These are phyloP conservation scores for Cairneyella variabilis DNA, from an alignment of 495 filamentous ascomycete species.

Conservation along the genomic window DNA sequence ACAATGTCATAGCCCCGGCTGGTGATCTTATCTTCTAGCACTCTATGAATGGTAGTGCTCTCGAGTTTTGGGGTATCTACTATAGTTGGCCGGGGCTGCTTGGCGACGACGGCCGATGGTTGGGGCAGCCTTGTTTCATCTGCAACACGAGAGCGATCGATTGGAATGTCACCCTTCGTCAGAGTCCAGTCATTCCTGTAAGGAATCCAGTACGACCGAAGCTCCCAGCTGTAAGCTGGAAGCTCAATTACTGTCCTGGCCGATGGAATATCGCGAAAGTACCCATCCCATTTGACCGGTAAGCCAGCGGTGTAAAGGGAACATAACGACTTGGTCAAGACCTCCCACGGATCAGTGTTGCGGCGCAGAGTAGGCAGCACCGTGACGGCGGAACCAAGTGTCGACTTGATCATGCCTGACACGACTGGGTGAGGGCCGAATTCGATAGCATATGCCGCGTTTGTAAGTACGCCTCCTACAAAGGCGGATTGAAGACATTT, in stretches of 20 bases:
- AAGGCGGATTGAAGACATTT: slow-evolving; percentile 55
- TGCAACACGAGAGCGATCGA: slow-evolving; percentile 43
- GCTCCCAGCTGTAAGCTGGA: slow-evolving; percentile 72
- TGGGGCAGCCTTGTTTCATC: slow-evolving; percentile 44
- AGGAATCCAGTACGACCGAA: slow-evolving; percentile 80
- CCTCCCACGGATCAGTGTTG: slow-evolving; percentile 56
- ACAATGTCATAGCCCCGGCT: slow-evolving; percentile 49
- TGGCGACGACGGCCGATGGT: no score
- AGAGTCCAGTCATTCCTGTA: slow-evolving; percentile 66
- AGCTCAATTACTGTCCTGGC: slow-evolving; percentile 60
- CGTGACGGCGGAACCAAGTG: slow-evolving; percentile 49
- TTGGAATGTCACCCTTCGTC: slow-evolving; percentile 52
- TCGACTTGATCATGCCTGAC: slow-evolving; percentile 63
- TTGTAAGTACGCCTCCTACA: slow-evolving; percentile 41
- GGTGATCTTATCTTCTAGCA: slow-evolving; percentile 53
- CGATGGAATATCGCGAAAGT: slow-evolving; percentile 62
- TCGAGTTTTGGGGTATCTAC: slow-evolving; percentile 37
- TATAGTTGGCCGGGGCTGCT: slow-evolving; percentile 29
- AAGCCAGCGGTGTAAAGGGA: slow-evolving; percentile 60
- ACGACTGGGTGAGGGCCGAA: slow-evolving; percentile 66
- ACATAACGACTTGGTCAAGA: slow-evolving; percentile 52
- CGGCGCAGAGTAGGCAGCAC: slow-evolving; percentile 51
- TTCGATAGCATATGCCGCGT: slow-evolving; percentile 58
- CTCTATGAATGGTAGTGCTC: slow-evolving; percentile 43
- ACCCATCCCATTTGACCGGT: slow-evolving; percentile 72